Percentiles rank a stretch among this genome's conserved stretches.
Evolutionary conservation across 2,329 filamentous ascomycete species (phyloP).

Genomic region (Meredithiella fracta): DNA sequence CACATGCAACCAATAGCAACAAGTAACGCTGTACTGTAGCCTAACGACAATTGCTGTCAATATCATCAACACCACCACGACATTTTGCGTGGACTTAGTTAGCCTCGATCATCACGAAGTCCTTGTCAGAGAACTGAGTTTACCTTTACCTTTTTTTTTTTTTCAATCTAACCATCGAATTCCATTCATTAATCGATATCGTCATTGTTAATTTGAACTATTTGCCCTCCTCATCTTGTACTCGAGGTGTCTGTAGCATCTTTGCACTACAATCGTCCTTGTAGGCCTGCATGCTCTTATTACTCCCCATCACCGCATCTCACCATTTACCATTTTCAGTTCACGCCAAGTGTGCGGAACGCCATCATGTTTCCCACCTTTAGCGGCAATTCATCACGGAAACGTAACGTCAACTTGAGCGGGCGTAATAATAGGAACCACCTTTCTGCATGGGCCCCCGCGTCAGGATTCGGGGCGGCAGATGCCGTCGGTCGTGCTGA

Average conservation of each 20-base stretch:
- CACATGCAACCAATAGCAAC: too few relatives aligned
- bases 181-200: background rate
- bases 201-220: background rate
- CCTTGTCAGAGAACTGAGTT: background rate
- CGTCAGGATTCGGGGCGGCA: slow-evolving; percentile 37
- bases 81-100: too few relatives aligned
- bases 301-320: background rate
- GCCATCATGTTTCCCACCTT: slow-evolving; percentile 73
- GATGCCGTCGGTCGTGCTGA: slow-evolving; percentile 73
- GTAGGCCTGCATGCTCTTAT: background rate
- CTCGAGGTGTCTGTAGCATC: background rate
- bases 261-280: background rate
- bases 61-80: too few relatives aligned
- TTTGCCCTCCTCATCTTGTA: background rate
- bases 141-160: background rate
- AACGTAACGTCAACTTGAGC: slow-evolving; percentile 85
- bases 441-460: slow-evolving; percentile 24
- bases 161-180: background rate
- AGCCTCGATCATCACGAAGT: background rate
- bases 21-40: too few relatives aligned
- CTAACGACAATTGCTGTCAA: too few relatives aligned
- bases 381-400: slow-evolving; percentile 69
- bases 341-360: background rate
- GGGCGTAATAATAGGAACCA: slow-evolving; percentile 41
- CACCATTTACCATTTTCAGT: background rate